Conservation (phyloP, 164 flowering plant species). For the Dillenia suffruticosa region DNA sequence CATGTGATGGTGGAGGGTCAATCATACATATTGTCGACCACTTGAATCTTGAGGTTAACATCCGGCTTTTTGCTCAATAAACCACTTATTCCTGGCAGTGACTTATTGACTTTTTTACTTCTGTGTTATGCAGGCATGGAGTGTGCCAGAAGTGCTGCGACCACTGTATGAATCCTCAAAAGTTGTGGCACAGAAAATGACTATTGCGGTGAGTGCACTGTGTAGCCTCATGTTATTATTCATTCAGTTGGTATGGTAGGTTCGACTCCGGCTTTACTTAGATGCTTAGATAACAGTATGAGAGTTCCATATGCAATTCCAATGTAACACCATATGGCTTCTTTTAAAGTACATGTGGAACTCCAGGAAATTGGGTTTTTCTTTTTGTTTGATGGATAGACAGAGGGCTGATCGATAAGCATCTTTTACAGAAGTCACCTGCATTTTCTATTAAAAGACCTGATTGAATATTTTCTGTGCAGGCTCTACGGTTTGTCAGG, state of each 20-base stretch:
- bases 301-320: no score
- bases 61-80: background rate
- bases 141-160: constrained; percentile 84
- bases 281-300: no score
- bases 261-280: no score
- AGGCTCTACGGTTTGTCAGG: constrained; percentile 81
- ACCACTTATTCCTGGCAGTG: background rate
- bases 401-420: no score
- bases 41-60: constrained; percentile 75
- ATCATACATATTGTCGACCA: constrained; percentile 93
- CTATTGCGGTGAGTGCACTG: constrained; percentile 67
- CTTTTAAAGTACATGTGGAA: no score
- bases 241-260: no score
- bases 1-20: constrained; percentile 97
- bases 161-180: constrained; percentile 92
- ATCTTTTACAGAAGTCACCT: no score
- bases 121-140: constrained; percentile 58
- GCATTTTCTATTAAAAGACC: background rate
- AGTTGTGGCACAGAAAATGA: constrained; percentile 85
- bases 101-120: constrained; percentile 2
- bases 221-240: no score
- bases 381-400: no score
- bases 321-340: no score
- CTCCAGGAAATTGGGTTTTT: no score
- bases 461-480: constrained; percentile 10